These are phyloP conservation scores for Stipa capillata DNA, from an alignment of 176 grass and related monocot species.

Conservation along the genomic window DNA sequence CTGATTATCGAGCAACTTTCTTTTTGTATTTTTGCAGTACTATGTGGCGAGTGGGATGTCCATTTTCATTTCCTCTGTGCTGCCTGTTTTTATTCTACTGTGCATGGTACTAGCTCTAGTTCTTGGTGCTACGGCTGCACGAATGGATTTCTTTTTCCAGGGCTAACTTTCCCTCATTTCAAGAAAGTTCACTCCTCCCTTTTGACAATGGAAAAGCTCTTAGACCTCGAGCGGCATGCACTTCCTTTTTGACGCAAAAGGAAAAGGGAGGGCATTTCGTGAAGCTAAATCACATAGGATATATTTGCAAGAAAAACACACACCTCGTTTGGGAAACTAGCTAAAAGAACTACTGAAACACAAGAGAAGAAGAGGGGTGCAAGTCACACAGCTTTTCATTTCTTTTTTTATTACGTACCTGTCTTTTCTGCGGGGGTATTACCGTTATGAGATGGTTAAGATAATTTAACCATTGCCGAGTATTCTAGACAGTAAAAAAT, in stretches of 20 bases:
- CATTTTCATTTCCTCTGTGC: not conserved
- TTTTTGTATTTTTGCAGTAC: not conserved
- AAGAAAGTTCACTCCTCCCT: not conserved
- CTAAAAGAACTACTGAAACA: too few species aligned
- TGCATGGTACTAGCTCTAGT: too few species aligned
- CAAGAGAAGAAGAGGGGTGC: too few species aligned
- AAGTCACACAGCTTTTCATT: too few species aligned
- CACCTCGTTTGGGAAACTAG: too few species aligned
- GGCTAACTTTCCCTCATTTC: slow-evolving; percentile 8
- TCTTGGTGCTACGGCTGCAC: not conserved
- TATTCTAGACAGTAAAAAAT: too few species aligned
- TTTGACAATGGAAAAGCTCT: not conserved
- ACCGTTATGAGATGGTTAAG: too few species aligned
- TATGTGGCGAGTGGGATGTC: slow-evolving; percentile 13
- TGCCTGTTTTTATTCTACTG: not conserved
- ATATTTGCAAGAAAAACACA: too few species aligned
- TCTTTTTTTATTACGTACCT: too few species aligned
- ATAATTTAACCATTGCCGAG: too few species aligned
- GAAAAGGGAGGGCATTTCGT: not conserved
- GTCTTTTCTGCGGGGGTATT: too few species aligned
- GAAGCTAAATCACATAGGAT: not conserved
- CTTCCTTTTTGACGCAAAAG: not conserved
- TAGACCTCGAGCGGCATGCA: not conserved
- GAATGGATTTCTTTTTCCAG: not conserved
- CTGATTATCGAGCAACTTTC: not conserved